These are phyloP conservation scores for Litsea cubeba DNA, from an alignment of 164 flowering plant species.

Conservation along the genomic window DNA sequence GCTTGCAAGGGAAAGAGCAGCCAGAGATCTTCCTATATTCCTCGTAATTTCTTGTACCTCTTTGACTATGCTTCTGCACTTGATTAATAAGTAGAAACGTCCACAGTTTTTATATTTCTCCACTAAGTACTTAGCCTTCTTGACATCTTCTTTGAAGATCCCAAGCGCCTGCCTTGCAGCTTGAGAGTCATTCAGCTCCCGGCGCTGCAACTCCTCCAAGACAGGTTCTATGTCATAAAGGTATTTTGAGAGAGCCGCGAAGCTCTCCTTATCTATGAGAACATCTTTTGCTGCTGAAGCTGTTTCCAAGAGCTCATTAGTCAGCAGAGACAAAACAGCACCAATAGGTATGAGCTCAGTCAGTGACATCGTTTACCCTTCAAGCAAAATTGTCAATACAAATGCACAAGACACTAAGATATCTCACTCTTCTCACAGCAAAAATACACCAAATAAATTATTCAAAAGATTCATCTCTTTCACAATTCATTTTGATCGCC, in stretches of 20 bases:
- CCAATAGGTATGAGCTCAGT: slow-evolving; percentile 55
- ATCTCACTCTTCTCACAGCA: background rate
- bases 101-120: slow-evolving; percentile 57
- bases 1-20: slow-evolving; percentile 46
- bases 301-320: slow-evolving; percentile 50
- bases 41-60: slow-evolving; percentile 60
- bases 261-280: slow-evolving; percentile 57
- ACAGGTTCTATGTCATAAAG: slow-evolving; percentile 56
- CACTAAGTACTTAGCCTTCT: slow-evolving; percentile 49
- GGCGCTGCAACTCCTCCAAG: slow-evolving; percentile 44
- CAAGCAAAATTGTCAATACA: no score
- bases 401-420: no score
- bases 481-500: background rate
- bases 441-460: background rate
- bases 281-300: slow-evolving; percentile 65
- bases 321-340: slow-evolving; percentile 44
- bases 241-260: slow-evolving; percentile 47
- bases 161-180: slow-evolving; percentile 53
- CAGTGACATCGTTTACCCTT: slow-evolving; percentile 10
- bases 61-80: slow-evolving; percentile 51
- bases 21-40: slow-evolving; percentile 56
- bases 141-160: slow-evolving; percentile 49
- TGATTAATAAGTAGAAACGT: slow-evolving; percentile 57
- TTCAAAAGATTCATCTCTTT: background rate
- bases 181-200: slow-evolving; percentile 45